Conservation (phyloP, 2,329 filamentous ascomycete genomes). For the Colletotrichum sansevieriae region DNA sequence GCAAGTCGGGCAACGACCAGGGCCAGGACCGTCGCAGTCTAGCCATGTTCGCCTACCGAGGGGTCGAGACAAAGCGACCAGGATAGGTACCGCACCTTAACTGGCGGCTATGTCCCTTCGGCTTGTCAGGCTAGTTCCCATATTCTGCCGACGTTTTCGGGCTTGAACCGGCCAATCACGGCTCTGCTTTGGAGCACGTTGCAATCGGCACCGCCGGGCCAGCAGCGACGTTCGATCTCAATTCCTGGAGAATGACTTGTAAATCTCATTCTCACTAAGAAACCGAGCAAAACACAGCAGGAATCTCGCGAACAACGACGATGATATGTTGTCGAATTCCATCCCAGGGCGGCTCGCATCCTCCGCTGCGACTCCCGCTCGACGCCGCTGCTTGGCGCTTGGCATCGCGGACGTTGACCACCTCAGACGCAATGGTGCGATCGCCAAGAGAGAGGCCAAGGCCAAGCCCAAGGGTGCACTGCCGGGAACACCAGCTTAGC, state of each 20-base stretch:
- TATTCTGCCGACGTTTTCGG: slow-evolving; percentile 15
- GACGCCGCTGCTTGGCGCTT: slow-evolving; percentile 39
- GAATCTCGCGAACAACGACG: neutral
- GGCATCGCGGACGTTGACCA: slow-evolving; percentile 19
- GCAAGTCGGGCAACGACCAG: slow-evolving; percentile 17
- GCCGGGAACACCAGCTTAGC: slow-evolving; percentile 9
- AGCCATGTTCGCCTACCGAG: slow-evolving; percentile 33
- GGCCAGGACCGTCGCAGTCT: slow-evolving; percentile 5
- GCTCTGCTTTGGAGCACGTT: slow-evolving; percentile 24
- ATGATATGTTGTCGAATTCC: slow-evolving; percentile 17
- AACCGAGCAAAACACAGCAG: too few species aligned
- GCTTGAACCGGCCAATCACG: slow-evolving; percentile 23
- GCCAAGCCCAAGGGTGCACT: slow-evolving; percentile 22
- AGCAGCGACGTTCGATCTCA: neutral
- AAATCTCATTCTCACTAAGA: neutral
- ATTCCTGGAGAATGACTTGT: neutral
- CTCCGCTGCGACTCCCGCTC: slow-evolving; percentile 31
- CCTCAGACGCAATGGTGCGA: slow-evolving; percentile 10
- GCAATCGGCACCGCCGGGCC: neutral
- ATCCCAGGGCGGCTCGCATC: slow-evolving; percentile 30
- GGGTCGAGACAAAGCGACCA: neutral
- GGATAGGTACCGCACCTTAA: slow-evolving; percentile 13
- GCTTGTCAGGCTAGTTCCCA: neutral
- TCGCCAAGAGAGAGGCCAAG: slow-evolving; percentile 30
- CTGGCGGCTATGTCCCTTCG: slow-evolving; percentile 16